phyloP scores from a whole-genome alignment of 768 basidiomycete genomes.

The Tubosaeta sp. region DNA sequence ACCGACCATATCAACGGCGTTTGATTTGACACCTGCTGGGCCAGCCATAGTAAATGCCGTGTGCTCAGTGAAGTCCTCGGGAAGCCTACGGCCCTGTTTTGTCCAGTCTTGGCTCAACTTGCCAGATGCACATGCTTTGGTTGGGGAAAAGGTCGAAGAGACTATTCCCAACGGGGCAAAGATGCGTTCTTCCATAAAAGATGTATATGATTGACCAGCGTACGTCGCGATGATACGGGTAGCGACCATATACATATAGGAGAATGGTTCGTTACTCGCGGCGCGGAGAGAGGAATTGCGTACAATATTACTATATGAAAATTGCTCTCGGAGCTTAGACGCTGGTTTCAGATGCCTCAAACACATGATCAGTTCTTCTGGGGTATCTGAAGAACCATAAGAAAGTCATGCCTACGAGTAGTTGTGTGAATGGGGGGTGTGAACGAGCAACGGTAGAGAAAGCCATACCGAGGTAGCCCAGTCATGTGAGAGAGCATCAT shows the following conservation, averaged over 20 bases:
- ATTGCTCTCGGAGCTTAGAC: slow-evolving; percentile 35
- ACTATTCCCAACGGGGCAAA: slow-evolving; percentile 40
- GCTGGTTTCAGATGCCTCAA: slow-evolving; percentile 30
- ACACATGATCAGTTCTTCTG: slow-evolving; percentile 18
- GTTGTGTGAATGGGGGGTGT: neutral
- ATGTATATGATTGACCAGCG: slow-evolving; percentile 30
- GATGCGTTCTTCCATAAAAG: slow-evolving; percentile 41
- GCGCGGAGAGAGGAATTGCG: neutral
- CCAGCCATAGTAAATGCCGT: slow-evolving; percentile 29
- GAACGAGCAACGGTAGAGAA: neutral
- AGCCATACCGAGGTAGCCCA: slow-evolving; percentile 35
- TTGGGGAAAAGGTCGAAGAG: slow-evolving; percentile 35
- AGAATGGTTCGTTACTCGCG: neutral
- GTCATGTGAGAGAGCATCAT: slow-evolving; percentile 22
- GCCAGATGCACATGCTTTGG: slow-evolving; percentile 30
- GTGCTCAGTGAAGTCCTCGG: slow-evolving; percentile 30
- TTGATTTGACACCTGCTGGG: slow-evolving; percentile 42
- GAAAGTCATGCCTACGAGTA: slow-evolving; percentile 31
- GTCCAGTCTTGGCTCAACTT: slow-evolving; percentile 34
- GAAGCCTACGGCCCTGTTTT: slow-evolving; percentile 29
- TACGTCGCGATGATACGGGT: slow-evolving; percentile 34
- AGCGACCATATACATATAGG: slow-evolving; percentile 38
- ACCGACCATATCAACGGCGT: slow-evolving; percentile 39
- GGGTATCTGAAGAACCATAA: slow-evolving; percentile 26
- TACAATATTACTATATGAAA: slow-evolving; percentile 38